phyloP scores from a whole-genome alignment of 768 basidiomycete species.

The Leccinum boreale region DNA sequence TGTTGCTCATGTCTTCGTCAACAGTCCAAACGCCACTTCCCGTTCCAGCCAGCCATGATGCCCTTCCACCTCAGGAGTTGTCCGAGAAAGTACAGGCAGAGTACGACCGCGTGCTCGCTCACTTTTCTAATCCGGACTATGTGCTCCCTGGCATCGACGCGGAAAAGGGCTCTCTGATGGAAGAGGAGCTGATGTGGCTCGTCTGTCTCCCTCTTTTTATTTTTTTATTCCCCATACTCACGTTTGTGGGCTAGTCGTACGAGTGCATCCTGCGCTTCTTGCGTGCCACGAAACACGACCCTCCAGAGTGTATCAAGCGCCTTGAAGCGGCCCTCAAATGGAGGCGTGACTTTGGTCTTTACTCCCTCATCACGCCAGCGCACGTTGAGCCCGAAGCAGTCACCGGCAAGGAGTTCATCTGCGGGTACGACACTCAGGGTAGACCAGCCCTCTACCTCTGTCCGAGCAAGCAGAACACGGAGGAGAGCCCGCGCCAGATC shows the following conservation, averaged over 20 bases:
- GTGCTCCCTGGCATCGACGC: conserved; percentile 43
- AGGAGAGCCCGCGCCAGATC: conserved; percentile 66
- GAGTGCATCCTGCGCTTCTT: conserved; percentile 78
- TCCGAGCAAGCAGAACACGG: conserved; percentile 75
- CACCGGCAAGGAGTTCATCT: conserved; percentile 79
- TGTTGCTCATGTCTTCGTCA: conserved; percentile 6
- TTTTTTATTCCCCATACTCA: background rate
- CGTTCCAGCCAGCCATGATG: conserved; percentile 23
- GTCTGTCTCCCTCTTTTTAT: conserved; percentile 32
- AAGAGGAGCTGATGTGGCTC: conserved; percentile 78
- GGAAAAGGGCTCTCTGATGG: conserved; percentile 46
- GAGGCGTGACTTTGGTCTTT: conserved; percentile 76
- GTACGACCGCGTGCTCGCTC: conserved; percentile 52
- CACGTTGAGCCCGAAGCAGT: conserved; percentile 74
- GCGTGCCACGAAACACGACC: conserved; percentile 75
- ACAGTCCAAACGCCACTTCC: conserved; percentile 21
- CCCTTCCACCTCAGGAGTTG: conserved; percentile 36
- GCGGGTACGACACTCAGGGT: conserved; percentile 70
- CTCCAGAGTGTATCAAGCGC: conserved; percentile 53
- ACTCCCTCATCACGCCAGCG: conserved; percentile 55
- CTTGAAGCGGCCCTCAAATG: conserved; percentile 73
- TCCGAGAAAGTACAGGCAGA: conserved; percentile 45
- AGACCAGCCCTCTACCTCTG: conserved; percentile 70
- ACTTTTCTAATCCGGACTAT: conserved; percentile 56
- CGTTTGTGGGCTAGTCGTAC: conserved; percentile 37